Conservation (phyloP, 345 rosid species). For the Boechera divaricarpa region DNA sequence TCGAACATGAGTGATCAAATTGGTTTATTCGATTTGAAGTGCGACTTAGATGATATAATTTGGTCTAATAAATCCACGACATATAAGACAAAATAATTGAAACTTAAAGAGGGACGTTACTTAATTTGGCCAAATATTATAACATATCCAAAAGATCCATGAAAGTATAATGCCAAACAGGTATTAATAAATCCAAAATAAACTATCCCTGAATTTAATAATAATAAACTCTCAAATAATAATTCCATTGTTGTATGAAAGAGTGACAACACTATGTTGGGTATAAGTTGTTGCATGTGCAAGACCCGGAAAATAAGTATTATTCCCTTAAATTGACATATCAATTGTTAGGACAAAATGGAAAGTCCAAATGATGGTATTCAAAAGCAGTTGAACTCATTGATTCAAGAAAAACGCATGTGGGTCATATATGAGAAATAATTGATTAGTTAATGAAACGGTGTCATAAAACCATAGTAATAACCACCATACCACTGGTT, state of each 20-base stretch:
- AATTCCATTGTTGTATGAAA: constrained; percentile 25
- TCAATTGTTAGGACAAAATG: constrained; percentile 19
- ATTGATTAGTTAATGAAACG: neutral
- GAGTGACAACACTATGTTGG: constrained; percentile 42
- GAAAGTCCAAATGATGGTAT: constrained; percentile 33
- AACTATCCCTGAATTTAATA: neutral
- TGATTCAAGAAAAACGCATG: constrained; percentile 20
- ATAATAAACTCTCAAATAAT: constrained; percentile 31
- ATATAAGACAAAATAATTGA: constrained; percentile 37
- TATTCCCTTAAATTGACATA: constrained; percentile 21
- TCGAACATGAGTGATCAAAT: constrained; percentile 32
- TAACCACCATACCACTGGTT: constrained; percentile 33
- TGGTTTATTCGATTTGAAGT: constrained; percentile 31
- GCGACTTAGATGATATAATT: constrained; percentile 32
- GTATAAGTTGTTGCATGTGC: constrained; percentile 43
- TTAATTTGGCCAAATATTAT: constrained; percentile 30
- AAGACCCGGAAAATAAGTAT: constrained; percentile 29
- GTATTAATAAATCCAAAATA: constrained; percentile 7
- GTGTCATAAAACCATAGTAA: constrained; percentile 10
- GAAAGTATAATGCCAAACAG: constrained; percentile 6
- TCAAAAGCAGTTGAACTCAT: constrained; percentile 35
- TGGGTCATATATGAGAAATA: constrained; percentile 26
- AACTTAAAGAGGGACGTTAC: constrained; percentile 35
- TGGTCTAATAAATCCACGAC: constrained; percentile 29
- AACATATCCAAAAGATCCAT: constrained; percentile 18